A percentile compares a stretch with the other conserved stretches of the same genome.
These are phyloP conservation scores for Puccinia triticina DNA, from an alignment of 1,284 basidiomycete species.

Conservation along the genomic window DNA sequence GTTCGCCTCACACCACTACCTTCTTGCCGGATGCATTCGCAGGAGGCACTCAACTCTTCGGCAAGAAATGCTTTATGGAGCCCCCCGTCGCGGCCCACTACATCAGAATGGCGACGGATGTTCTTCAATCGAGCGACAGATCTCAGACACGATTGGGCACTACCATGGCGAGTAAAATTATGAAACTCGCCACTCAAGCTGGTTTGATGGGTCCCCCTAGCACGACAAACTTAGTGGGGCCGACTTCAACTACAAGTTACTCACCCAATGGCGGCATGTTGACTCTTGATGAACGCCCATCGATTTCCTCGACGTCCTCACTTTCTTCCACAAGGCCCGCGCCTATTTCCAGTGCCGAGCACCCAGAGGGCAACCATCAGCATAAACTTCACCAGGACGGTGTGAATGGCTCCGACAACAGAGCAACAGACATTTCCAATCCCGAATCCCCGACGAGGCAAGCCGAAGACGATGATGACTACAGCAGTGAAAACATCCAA, in stretches of 20 bases:
- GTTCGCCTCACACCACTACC: slow-evolving; percentile 17
- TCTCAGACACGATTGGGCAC: slow-evolving; percentile 49
- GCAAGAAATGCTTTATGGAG: slow-evolving; percentile 49
- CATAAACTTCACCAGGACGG: background rate
- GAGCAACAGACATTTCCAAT: background rate
- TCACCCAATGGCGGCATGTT: slow-evolving; percentile 7
- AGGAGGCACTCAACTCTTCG: background rate
- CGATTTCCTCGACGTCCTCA: slow-evolving; percentile 18
- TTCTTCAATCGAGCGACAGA: slow-evolving; percentile 39
- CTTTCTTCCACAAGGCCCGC: slow-evolving; percentile 4
- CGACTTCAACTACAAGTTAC: background rate
- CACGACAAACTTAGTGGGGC: slow-evolving; percentile 2
- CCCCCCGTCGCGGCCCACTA: slow-evolving; percentile 47
- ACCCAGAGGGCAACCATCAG: background rate
- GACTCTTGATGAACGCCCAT: slow-evolving; percentile 9
- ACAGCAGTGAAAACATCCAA: background rate
- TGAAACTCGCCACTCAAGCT: slow-evolving; percentile 37
- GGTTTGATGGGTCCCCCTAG: slow-evolving; percentile 34
- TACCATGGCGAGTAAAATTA: slow-evolving; percentile 49
- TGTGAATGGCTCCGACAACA: background rate
- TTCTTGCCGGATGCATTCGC: background rate
- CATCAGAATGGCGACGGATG: slow-evolving; percentile 50
- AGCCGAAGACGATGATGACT: background rate
- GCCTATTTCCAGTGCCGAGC: background rate
- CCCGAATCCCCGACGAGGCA: background rate